These are phyloP conservation scores for Aspergillus cavernicola DNA, from an alignment of 495 filamentous ascomycete species.

Conservation along the genomic window DNA sequence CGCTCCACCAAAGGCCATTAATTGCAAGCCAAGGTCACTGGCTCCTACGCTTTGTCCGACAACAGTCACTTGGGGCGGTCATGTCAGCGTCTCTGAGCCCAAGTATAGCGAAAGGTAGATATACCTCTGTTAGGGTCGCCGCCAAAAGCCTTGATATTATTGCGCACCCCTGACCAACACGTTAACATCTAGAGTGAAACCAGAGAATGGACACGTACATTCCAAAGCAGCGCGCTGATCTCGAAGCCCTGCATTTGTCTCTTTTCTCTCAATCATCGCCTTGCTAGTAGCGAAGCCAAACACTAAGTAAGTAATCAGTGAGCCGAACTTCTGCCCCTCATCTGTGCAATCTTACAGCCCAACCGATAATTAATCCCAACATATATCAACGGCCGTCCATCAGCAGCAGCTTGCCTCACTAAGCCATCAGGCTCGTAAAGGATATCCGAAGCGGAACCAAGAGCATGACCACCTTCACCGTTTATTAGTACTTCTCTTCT, in stretches of 20 bases:
- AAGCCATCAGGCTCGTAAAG: too few species aligned
- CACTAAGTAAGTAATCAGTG: conserved; percentile 2
- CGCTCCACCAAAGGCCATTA: conserved; percentile 34
- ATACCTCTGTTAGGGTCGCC: conserved; percentile 27
- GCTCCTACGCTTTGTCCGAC: conserved; percentile 32
- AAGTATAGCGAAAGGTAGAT: background rate
- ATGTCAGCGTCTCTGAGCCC: background rate
- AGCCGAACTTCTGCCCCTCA: background rate
- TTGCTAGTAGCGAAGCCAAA: conserved; percentile 28
- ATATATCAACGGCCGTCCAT: conserved; percentile 34
- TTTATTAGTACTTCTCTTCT: too few species aligned
- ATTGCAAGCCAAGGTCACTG: conserved; percentile 37
- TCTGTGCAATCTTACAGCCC: conserved; percentile 16
- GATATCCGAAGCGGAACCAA: conserved; percentile 33
- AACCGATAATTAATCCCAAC: conserved; percentile 45
- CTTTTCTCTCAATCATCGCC: conserved; percentile 17
- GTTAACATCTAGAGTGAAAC: background rate
- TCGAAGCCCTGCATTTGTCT: conserved; percentile 24
- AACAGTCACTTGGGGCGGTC: conserved; percentile 16
- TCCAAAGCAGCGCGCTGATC: conserved; percentile 29
- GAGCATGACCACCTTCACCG: too few species aligned
- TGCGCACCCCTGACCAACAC: conserved; percentile 28
- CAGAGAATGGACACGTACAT: conserved; percentile 13
- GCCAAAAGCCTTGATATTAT: conserved; percentile 32
- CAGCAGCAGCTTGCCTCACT: conserved; percentile 29